These are phyloP conservation scores for Mucor racemosus DNA, from an alignment of 371 early-diverging fungal genomes.

Conservation along the genomic window DNA sequence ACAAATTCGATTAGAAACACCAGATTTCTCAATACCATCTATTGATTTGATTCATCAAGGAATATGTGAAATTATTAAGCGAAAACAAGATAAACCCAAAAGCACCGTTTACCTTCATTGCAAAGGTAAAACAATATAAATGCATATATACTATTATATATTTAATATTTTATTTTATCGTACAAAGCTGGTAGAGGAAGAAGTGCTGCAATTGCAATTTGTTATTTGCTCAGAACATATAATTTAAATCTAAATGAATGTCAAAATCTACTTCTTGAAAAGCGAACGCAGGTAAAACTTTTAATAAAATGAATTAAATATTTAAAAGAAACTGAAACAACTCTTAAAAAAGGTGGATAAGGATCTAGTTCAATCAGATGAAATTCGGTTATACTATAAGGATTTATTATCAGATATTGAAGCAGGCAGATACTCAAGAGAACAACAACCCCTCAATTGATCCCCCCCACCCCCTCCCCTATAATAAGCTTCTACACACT, in stretches of 20 bases:
- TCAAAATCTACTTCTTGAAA: constrained; percentile 33
- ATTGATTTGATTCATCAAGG: constrained; percentile 35
- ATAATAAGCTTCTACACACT: neutral
- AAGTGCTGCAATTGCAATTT: constrained; percentile 48
- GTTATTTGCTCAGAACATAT: constrained; percentile 46
- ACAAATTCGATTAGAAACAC: constrained; percentile 45
- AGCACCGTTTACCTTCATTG: constrained; percentile 47
- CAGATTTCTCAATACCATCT: constrained; percentile 47
- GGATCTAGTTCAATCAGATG: constrained; percentile 38
- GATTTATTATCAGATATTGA: constrained; percentile 36
- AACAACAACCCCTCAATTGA: neutral
- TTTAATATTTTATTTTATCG: neutral
- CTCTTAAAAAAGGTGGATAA: constrained; percentile 35
- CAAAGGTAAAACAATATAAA: constrained; percentile 32
- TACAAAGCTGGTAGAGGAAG: constrained; percentile 46
- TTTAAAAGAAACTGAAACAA: neutral
- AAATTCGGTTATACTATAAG: constrained; percentile 45
- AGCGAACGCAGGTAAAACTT: constrained; percentile 41
- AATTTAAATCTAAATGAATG: constrained; percentile 32
- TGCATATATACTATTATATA: too few relatives aligned
- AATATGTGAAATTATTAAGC: constrained; percentile 25
- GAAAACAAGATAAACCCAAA: constrained; percentile 19
- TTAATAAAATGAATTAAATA: neutral
- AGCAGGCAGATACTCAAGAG: constrained; percentile 15
- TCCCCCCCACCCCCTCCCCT: too few relatives aligned